Percentiles rank a stretch among this genome's conserved stretches.
Conservation (phyloP, 495 filamentous ascomycete genomes). For the Evernia prunastri region DNA sequence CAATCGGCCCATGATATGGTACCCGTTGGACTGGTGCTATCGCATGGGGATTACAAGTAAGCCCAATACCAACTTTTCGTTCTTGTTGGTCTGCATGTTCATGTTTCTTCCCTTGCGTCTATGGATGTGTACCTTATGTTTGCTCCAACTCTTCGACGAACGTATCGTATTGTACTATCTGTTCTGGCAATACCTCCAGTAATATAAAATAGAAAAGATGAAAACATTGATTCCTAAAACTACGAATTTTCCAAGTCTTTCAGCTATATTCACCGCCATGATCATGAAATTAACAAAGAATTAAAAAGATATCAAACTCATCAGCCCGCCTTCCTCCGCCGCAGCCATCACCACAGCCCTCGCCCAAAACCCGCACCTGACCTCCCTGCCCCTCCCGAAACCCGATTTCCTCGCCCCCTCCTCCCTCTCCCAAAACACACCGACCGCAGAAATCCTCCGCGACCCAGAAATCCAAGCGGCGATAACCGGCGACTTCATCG, state of each 20-base stretch:
- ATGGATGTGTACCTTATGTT: neutral
- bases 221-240: neutral
- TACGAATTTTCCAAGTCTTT: neutral
- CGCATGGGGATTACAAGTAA: slow-evolving; percentile 74
- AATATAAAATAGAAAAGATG: neutral
- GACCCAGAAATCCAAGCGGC: slow-evolving; percentile 62
- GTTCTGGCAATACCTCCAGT: neutral
- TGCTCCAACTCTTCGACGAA: neutral
- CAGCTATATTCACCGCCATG: neutral
- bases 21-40: slow-evolving; percentile 85
- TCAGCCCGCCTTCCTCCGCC: slow-evolving; percentile 70
- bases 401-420: slow-evolving; percentile 69
- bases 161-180: neutral
- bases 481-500: slow-evolving; percentile 78
- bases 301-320: slow-evolving; percentile 67
- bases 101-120: neutral
- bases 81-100: neutral
- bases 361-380: slow-evolving; percentile 79
- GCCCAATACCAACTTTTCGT: slow-evolving; percentile 16
- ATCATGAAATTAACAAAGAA: neutral
- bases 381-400: slow-evolving; percentile 66
- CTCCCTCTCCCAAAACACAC: slow-evolving; percentile 66
- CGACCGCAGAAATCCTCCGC: slow-evolving; percentile 85
- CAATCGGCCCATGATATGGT: slow-evolving; percentile 95
- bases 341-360: slow-evolving; percentile 69